These are phyloP conservation scores for Solanum ossicruentum DNA, from an alignment of 257 asterid species.

Conservation along the genomic window DNA sequence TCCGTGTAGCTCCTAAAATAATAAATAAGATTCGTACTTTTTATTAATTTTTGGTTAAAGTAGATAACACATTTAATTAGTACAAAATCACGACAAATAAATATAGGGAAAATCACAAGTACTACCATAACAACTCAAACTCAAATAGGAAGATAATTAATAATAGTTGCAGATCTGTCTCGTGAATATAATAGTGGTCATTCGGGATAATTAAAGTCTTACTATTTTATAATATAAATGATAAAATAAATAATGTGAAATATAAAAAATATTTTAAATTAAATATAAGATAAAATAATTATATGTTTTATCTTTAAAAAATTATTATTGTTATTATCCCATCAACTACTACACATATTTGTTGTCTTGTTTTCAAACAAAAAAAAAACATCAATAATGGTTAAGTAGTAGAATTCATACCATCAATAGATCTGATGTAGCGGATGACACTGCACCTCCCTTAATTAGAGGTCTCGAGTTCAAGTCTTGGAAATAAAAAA, in stretches of 20 bases:
- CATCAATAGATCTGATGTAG: too few species aligned
- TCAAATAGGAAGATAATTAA: not conserved
- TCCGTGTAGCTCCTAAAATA: too few species aligned
- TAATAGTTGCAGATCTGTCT: not conserved
- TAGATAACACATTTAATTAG: not conserved
- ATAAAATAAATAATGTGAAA: not conserved
- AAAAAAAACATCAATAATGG: not conserved
- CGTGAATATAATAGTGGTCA: not conserved
- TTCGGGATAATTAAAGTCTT: too few species aligned
- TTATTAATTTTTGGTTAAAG: not conserved
- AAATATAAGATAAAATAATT: not conserved
- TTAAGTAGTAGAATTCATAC: not conserved
- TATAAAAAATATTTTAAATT: not conserved
- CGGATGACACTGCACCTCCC: rapidly evolving
- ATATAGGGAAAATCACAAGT: not conserved
- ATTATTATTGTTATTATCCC: not conserved
- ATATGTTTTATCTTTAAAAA: not conserved
- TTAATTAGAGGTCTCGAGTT: too few species aligned
- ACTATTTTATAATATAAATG: too few species aligned
- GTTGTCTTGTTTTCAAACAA: not conserved
- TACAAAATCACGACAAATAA: not conserved
- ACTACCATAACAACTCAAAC: not conserved
- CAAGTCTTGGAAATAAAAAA: too few species aligned
- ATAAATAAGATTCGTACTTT: not conserved
- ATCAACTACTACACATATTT: not conserved